Evolutionary conservation across 345 rosid genomes (phyloP).

Genomic region (Microcos paniculata): DNA sequence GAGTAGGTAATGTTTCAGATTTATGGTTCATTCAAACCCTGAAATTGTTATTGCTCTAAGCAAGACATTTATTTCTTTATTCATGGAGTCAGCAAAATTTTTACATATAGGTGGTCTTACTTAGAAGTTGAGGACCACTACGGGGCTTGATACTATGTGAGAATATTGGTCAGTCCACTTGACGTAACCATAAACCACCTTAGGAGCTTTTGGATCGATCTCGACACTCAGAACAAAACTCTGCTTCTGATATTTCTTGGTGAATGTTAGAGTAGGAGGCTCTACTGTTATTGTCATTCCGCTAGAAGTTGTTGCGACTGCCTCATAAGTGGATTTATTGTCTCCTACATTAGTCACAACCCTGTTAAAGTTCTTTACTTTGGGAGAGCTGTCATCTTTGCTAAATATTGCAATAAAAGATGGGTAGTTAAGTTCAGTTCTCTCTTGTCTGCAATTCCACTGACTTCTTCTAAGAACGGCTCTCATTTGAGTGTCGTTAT

Average conservation of each 20-base stretch:
- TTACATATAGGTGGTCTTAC: background rate
- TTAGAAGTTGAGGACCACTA: conserved; percentile 30
- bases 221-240: background rate
- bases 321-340: conserved; percentile 19
- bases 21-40: background rate
- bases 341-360: conserved; percentile 33
- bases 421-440: conserved; percentile 35
- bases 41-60: background rate
- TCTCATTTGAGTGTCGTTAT: conserved; percentile 35
- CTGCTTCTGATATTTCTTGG: background rate
- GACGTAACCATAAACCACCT: background rate
- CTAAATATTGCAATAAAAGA: conserved; percentile 29
- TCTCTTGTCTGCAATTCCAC: conserved; percentile 34
- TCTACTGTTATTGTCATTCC: conserved; percentile 23
- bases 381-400: conserved; percentile 21
- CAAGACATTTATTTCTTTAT: background rate
- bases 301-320: background rate
- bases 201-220: background rate
- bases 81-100: background rate
- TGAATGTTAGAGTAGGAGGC: background rate
- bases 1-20: background rate
- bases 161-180: conserved; percentile 40
- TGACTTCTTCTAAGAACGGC: conserved; percentile 28
- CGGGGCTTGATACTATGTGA: conserved; percentile 40
- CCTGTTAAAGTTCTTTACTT: conserved; percentile 26